Evolutionary conservation across 129 eudicot genomes (phyloP).

Genomic region (Mikania micrantha): DNA sequence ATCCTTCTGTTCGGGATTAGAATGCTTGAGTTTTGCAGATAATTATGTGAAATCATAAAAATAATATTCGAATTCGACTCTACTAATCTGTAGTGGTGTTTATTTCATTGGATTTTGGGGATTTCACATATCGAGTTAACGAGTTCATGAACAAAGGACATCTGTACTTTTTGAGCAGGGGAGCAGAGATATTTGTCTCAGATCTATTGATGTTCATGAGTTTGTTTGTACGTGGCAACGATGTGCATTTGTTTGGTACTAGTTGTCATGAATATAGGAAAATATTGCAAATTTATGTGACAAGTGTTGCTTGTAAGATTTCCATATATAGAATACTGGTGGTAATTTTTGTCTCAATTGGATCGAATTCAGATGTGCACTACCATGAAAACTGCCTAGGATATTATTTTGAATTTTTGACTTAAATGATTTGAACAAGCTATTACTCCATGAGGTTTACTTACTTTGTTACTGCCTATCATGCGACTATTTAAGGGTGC

Average conservation of each 20-base stretch:
- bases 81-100: conserved; percentile 4
- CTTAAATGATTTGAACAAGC: background rate
- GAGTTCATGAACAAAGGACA: conserved; percentile 8
- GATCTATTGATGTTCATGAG: conserved; percentile 9
- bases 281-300: background rate
- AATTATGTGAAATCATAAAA: background rate
- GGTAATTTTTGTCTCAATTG: background rate
- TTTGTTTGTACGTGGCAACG: conserved; percentile 16
- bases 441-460: background rate
- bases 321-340: conserved; percentile 21
- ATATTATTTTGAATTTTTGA: background rate
- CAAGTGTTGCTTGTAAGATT: conserved; percentile 3
- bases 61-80: background rate
- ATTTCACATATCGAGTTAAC: conserved; percentile 8
- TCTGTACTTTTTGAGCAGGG: conserved; percentile 7
- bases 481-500: background rate
- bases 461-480: background rate
- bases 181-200: background rate
- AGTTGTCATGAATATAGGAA: conserved; percentile 4
- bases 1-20: background rate
- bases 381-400: conserved; percentile 1
- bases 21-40: background rate
- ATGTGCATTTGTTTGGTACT: background rate
- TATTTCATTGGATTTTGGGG: background rate
- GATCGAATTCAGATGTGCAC: background rate